Conservation (phyloP, 768 basidiomycete genomes). For the Crepidotus variabilis region DNA sequence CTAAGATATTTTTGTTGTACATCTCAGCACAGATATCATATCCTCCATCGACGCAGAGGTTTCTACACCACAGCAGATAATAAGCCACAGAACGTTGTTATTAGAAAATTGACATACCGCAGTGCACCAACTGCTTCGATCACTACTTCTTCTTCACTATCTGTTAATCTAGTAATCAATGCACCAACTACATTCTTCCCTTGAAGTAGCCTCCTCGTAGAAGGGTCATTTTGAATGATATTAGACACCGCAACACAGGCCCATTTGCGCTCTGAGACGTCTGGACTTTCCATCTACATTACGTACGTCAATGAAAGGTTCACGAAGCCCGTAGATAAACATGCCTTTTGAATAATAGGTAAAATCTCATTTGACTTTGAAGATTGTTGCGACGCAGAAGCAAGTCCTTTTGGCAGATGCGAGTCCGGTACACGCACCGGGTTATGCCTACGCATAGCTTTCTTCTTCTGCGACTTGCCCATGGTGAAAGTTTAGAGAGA, state of each 20-base stretch:
- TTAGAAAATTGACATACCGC: conserved; percentile 48
- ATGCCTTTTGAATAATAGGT: conserved; percentile 89
- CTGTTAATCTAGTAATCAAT: conserved; percentile 83
- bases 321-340: conserved; percentile 5
- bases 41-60: conserved; percentile 92
- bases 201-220: conserved; percentile 84
- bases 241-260: conserved; percentile 96
- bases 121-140: conserved; percentile 87
- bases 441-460: conserved; percentile 82
- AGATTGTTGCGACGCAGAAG: conserved; percentile 66
- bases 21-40: conserved; percentile 95
- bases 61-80: conserved; percentile 42
- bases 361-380: conserved; percentile 76
- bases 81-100: not conserved
- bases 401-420: conserved; percentile 81
- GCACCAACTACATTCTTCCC: conserved; percentile 88
- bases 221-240: conserved; percentile 92
- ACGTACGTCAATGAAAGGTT: conserved; percentile 5
- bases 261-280: conserved; percentile 85
- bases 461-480: conserved; percentile 94
- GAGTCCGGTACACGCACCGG: conserved; percentile 92
- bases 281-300: conserved; percentile 68
- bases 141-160: conserved; percentile 86
- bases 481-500: conserved; percentile 35
- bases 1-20: conserved; percentile 92